Percentiles rank a stretch among this genome's conserved stretches.
These are phyloP conservation scores for Corymbia maculata DNA, from an alignment of 345 rosid genomes.

Conservation along the genomic window DNA sequence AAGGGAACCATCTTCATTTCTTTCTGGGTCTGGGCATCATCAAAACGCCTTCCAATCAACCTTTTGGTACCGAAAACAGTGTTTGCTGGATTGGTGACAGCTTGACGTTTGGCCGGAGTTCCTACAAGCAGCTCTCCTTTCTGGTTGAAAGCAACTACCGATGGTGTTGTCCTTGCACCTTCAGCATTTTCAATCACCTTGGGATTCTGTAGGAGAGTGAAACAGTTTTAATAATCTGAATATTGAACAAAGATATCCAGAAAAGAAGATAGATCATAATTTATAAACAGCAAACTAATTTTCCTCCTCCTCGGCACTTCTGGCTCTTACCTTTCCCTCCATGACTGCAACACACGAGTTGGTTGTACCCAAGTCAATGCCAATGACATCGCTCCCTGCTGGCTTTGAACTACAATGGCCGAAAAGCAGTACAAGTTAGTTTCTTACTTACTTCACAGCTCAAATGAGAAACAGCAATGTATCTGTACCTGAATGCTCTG, in stretches of 20 bases:
- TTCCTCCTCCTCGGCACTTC: not conserved
- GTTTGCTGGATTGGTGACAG: constrained; percentile 82
- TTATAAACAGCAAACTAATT: not conserved
- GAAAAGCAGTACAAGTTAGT: not conserved
- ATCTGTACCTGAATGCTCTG: constrained; percentile 69
- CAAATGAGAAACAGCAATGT: not conserved
- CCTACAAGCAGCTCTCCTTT: constrained; percentile 80
- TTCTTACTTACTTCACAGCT: not conserved
- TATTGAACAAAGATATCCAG: not conserved
- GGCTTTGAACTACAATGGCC: constrained; percentile 54
- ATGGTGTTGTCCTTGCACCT: constrained; percentile 91
- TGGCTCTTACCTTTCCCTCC: constrained; percentile 78
- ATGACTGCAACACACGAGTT: constrained; percentile 96
- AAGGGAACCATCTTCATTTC: constrained; percentile 89
- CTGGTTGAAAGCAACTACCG: constrained; percentile 73
- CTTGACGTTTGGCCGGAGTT: constrained; percentile 91
- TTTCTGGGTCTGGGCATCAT: constrained; percentile 73
- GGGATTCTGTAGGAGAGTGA: constrained; percentile 33
- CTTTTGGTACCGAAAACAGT: constrained; percentile 78
- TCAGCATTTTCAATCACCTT: constrained; percentile 89
- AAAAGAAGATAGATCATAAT: no score
- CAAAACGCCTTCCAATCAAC: constrained; percentile 66
- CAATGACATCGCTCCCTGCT: constrained; percentile 78
- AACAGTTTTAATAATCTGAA: not conserved
- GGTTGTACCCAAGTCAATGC: constrained; percentile 96